phyloP scores from a whole-genome alignment of 176 grass and related monocot genomes.

The Pharus latifolius region DNA sequence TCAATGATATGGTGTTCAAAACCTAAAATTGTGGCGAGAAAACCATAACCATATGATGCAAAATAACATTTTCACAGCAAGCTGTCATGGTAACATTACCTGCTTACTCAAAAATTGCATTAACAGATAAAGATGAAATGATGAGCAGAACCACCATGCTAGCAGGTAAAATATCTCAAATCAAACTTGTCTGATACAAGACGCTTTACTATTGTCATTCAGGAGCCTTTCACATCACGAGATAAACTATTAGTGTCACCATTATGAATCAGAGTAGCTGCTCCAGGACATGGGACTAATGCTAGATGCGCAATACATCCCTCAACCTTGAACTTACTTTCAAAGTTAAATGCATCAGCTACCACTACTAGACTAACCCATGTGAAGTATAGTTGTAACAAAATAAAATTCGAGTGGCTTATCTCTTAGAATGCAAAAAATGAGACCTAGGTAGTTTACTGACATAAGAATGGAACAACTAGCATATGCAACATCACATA shows the following conservation, averaged over 20 bases:
- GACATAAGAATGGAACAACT: not conserved
- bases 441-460: not conserved
- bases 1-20: not conserved
- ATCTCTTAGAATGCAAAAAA: not conserved
- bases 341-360: not conserved
- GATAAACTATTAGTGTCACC: no score
- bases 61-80: not conserved
- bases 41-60: not conserved
- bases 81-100: not conserved
- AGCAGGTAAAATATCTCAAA: not conserved
- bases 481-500: not conserved
- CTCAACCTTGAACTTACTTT: not conserved
- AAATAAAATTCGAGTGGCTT: not conserved
- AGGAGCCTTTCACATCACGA: no score
- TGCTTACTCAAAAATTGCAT: not conserved
- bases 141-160: not conserved
- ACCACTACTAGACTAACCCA: not conserved
- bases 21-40: not conserved
- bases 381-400: not conserved
- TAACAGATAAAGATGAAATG: not conserved
- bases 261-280: no score
- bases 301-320: no score
- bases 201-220: no score
- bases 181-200: no score
- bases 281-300: no score